Base-by-base conservation (phyloP, 225 moss, liverwort and hornwort species). In the Rhytidiadelphus loreus region DNA sequence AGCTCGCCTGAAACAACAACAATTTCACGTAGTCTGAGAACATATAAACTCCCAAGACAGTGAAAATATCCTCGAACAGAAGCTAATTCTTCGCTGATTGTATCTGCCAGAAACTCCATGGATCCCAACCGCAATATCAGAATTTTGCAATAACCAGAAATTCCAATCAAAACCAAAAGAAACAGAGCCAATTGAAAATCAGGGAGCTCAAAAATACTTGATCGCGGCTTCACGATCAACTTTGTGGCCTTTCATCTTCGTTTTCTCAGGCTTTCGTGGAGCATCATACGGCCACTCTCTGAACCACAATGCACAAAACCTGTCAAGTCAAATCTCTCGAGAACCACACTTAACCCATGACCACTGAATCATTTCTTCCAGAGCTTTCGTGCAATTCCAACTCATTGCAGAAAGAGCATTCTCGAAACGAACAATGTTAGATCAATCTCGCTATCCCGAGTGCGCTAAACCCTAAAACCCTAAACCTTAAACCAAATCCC, bases 241-340 rank as follows among this genome's bases (percentile, higher is more conserved):
- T 93, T 98, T 98, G 90, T 96, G 96, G 26, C 98, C 97, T 82
- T 98, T 98, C 88, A 97, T 94, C 70, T 91, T 92, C 79, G 93
- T 98, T 87, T 84, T 95, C 95, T 95, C 95, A 79, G 95, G 95
- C 90, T 90, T 95, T 48, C 98, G 93, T 74, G 95, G 93, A 77
- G 95, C 93, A 90, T 96, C 98, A 81, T 95, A 95, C 22, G 93
- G 92, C 96, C 98, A 98, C 57, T 95, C 95, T 86, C 97, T 97
- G 92, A 89, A 90, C 13, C 82, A 83, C 24, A 77, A 48, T 17
- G 85, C 44, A 90, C 15, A 63, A 50, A 81, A 80, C 32, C 20
- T 37, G 26, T 16, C 57, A 20, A 64, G 53, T 59, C 86, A 75
- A 88, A 71, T 77, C 50, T 14, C 76, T 61, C 32, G 30, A 77